These are phyloP conservation scores for Pleurotus salmoneostramineus DNA, from an alignment of 768 basidiomycete species.

Conservation along the genomic window DNA sequence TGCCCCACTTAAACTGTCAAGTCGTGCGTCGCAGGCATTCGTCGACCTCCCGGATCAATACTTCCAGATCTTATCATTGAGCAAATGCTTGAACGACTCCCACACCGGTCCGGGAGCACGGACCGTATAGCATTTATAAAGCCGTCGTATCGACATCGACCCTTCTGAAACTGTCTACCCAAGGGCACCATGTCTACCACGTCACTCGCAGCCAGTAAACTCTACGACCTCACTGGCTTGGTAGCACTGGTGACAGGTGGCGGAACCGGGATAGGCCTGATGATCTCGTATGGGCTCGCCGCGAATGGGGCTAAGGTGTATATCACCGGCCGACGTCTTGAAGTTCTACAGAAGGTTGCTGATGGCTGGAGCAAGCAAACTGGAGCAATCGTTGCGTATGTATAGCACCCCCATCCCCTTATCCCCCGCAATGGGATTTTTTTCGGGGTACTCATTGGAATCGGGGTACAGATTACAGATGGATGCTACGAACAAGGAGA, in stretches of 20 bases:
- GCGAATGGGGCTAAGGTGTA: slow-evolving; percentile 80
- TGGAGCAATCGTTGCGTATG: slow-evolving; percentile 59
- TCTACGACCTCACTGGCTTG: slow-evolving; percentile 55
- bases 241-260: slow-evolving; percentile 54
- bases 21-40: not conserved
- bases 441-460: not conserved
- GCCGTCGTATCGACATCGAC: not conserved
- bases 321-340: slow-evolving; percentile 66
- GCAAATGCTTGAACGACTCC: not conserved
- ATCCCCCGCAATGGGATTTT: not conserved
- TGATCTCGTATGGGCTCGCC: slow-evolving; percentile 72
- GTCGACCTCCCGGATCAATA: not conserved
- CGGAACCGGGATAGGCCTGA: slow-evolving; percentile 51
- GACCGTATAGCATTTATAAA: not conserved
- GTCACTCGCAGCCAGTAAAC: slow-evolving; percentile 13
- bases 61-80: slow-evolving; percentile 1
- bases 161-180: not conserved
- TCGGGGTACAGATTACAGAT: slow-evolving; percentile 46
- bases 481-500: slow-evolving; percentile 69
- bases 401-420: not conserved
- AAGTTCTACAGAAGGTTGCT: slow-evolving; percentile 58
- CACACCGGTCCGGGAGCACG: slow-evolving; percentile 10
- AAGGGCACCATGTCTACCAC: slow-evolving; percentile 16
- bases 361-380: slow-evolving; percentile 40
- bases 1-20: slow-evolving; percentile 20